phyloP scores from a whole-genome alignment of 2,329 filamentous ascomycete genomes.

The Penicillium brasilianum region DNA sequence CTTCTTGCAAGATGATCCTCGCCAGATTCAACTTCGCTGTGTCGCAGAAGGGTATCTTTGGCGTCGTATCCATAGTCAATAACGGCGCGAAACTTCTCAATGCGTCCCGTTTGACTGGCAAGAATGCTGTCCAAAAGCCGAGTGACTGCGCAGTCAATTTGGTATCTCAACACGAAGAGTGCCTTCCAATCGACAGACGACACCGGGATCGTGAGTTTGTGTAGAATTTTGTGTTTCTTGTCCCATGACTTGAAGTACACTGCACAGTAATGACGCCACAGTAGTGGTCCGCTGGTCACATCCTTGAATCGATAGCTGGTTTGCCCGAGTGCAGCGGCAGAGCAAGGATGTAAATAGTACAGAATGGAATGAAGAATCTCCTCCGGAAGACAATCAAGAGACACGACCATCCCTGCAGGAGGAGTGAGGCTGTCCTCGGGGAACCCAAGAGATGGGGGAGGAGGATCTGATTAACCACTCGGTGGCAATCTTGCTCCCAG shows the following conservation, averaged over 20 bases:
- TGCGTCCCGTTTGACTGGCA: constrained; percentile 69
- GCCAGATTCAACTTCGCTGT: constrained; percentile 64
- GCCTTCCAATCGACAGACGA: constrained; percentile 74
- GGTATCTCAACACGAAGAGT: constrained; percentile 64
- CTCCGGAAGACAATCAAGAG: constrained; percentile 65
- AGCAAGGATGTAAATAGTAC: constrained; percentile 60
- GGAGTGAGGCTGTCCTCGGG: not conserved
- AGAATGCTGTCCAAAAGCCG: constrained; percentile 71
- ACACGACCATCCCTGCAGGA: constrained; percentile 38
- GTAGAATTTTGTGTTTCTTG: constrained; percentile 62
- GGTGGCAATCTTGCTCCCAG: constrained; percentile 6
- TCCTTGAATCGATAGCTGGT: constrained; percentile 68
- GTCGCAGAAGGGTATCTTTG: constrained; percentile 78
- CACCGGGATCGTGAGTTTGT: constrained; percentile 60
- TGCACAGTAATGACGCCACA: constrained; percentile 81
- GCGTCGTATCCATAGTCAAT: constrained; percentile 79
- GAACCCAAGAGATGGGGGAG: not conserved
- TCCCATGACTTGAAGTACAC: constrained; percentile 77
- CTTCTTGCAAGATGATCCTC: constrained; percentile 80
- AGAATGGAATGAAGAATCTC: constrained; percentile 85
- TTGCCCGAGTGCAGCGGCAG: constrained; percentile 59
- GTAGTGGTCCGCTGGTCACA: constrained; percentile 71
- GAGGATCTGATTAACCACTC: constrained; percentile 6
- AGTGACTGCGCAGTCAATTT: constrained; percentile 58
- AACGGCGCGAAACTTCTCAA: constrained; percentile 72